Evolutionary conservation across 306 rosid genomes (phyloP), one percentile per base, ranked within the genome.

Genomic region (Prinsepia uniflora): DNA sequence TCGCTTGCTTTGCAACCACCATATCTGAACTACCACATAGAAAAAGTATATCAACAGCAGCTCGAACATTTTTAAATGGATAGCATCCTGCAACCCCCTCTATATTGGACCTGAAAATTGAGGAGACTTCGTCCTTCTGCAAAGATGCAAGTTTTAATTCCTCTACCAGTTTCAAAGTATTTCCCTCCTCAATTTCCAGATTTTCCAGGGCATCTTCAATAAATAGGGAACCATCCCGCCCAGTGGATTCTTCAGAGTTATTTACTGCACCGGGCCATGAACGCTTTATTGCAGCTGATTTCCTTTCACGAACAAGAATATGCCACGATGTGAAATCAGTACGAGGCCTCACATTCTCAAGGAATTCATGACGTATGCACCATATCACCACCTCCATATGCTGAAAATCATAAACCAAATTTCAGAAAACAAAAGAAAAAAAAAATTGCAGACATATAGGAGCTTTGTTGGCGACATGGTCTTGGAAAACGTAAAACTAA

Each of bases 1-100:
- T 95, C 60, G 99, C 99, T 87, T 88, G 95, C 84, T 95, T 95
- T 42, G 99, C 96, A 78, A 89, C 84, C 75, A 86, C 92, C 81
- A 78, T 75, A 77, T 86, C 92, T 75, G 96, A 91, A 84, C 96
- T 84, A 78, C 96, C 97, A 75, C 54, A 78, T 63, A 95, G 71
- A 81, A 95, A 95, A 76, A 95, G 96, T 40, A 89, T 74, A 79
- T 95, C 96, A 58, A 87, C 92, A 78, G 99, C 96, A 62, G 84
- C 82, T 80, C 86, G 89, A 54, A 89, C 76, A 85, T 72, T 89
- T 81, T 81, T 90, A 80, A 95, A 95, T 34, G 99, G 99, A 79
- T 95, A 91, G 82, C 84, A 87, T 55, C 83, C 80, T 59, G 85
- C 79, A 62, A 80, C 50, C 54, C 82, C 91, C 74, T 84, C 90